These are phyloP conservation scores for Fusarium drepaniforme DNA, from an alignment of 2,329 filamentous ascomycete genomes.

Conservation along the genomic window DNA sequence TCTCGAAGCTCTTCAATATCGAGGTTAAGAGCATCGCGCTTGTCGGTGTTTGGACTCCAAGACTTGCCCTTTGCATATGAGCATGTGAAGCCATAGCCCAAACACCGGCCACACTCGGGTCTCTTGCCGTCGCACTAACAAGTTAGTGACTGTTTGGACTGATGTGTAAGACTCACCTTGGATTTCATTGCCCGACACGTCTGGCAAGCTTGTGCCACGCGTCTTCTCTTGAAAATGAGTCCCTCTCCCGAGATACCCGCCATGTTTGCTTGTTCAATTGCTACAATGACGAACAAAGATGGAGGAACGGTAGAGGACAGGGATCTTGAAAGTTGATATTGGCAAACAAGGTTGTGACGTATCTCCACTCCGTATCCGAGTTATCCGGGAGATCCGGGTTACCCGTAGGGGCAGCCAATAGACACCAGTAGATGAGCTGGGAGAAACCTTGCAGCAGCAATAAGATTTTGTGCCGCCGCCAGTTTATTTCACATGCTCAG, in stretches of 20 bases:
- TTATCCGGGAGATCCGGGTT: slow-evolving; percentile 3
- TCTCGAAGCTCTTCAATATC: slow-evolving; percentile 1
- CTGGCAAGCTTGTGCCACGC: slow-evolving; percentile 42
- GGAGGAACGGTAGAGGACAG: neutral
- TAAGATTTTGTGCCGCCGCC: neutral
- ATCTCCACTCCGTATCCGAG: neutral
- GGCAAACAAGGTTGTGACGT: neutral
- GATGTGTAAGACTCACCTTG: slow-evolving; percentile 29
- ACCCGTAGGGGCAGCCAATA: neutral
- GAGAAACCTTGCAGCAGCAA: neutral
- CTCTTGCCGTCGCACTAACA: neutral
- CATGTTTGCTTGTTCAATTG: neutral
- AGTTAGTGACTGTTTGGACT: neutral
- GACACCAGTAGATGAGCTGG: neutral
- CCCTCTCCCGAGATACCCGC: slow-evolving; percentile 1
- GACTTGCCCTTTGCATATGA: neutral
- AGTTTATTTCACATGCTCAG: neutral
- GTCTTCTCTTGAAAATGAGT: slow-evolving; percentile 26
- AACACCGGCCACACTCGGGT: neutral
- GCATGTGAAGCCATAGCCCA: neutral
- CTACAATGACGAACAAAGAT: neutral
- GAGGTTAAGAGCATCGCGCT: slow-evolving; percentile 25
- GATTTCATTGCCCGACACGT: slow-evolving; percentile 43
- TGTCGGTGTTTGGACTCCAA: neutral
- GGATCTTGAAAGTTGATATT: neutral